Evolutionary conservation across 257 asterid species (phyloP).

Genomic region (Jacaranda copaia): DNA sequence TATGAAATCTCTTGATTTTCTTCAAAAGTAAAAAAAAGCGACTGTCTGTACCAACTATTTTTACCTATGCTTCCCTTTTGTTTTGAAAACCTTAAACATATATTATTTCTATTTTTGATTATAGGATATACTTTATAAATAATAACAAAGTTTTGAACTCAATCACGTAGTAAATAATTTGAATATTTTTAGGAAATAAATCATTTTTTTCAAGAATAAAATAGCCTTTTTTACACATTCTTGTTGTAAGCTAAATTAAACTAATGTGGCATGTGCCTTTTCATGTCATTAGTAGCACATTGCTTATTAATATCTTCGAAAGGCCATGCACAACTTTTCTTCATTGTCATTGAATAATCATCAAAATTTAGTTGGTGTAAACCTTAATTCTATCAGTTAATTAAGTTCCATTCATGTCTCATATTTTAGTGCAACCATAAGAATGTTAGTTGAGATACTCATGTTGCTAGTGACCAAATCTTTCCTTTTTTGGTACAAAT

Average conservation of each 20-base stretch:
- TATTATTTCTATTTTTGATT: too few relatives aligned
- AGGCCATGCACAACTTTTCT: conserved; percentile 32
- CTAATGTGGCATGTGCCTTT: conserved; percentile 12
- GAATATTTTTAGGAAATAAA: too few relatives aligned
- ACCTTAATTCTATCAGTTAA: conserved; percentile 17
- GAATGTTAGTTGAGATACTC: conserved; percentile 38
- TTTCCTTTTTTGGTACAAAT: conserved; percentile 29
- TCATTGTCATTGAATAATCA: background rate
- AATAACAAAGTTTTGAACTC: too few relatives aligned
- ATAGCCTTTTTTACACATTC: background rate
- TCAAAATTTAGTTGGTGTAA: conserved; percentile 22
- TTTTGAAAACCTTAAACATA: background rate
- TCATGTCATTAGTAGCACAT: conserved; percentile 5
- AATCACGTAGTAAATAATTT: too few relatives aligned
- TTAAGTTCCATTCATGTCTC: background rate
- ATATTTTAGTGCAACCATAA: conserved; percentile 5
- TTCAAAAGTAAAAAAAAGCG: too few relatives aligned
- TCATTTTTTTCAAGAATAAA: background rate
- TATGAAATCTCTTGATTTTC: too few relatives aligned
- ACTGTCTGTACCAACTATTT: too few relatives aligned
- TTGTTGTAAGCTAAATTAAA: background rate
- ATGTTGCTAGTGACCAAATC: conserved; percentile 38
- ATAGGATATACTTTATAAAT: too few relatives aligned
- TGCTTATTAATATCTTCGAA: conserved; percentile 25
- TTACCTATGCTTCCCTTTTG: background rate